Base-by-base conservation (phyloP, 2,329 filamentous ascomycete genomes). In the Capronia coronata region DNA sequence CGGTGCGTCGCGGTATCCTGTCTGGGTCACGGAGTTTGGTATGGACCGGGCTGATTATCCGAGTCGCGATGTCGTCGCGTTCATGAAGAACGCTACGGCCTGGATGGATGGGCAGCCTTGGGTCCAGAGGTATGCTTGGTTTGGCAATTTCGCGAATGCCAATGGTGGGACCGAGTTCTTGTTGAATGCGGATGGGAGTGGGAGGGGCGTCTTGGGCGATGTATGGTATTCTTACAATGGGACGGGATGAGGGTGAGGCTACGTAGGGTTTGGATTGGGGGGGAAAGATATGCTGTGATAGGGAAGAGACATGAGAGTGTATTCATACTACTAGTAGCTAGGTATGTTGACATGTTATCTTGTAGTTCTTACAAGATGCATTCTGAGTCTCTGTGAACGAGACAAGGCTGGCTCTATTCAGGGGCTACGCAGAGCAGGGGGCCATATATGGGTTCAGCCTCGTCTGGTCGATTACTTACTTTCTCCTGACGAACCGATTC, bases 11-110 rank as follows among this genome's bases (percentile, higher is more conserved):
- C 52, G 48, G 19, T 65, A 67, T 3, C 62, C 67, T 39, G 61
- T 72, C 54, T 73, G 70, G 70, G 54, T 73, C 35, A 69, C 70
- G 2, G 71, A 73, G 60, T 72, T 72, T 57, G 80, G 75, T 19
- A 74, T 78, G 46, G 68, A 45, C 22, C 18, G 25, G 29, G 7
- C 23, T 30, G 53, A 2, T 44, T 62, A 7, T 32, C 18, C 71
- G 19, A 64, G 73, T 56, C 65, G 73, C 53, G 64, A 64, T 1
- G 43, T 56, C 8, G 54, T 63, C 29, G 18, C 30, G 16, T 72
- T 71, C 60, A 54, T 73, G 30, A 48, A 61, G 16, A 54, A 66
- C 37, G 68, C 67, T 2, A 40, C 67, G 16, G 63, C 64, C 14
- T 71, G 66, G 65, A 57, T 71, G 44, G 67, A 72, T 49, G 30